Evolutionary conservation across 495 filamentous ascomycete species (phyloP).

Genomic region (Evansstolkia leycettana): DNA sequence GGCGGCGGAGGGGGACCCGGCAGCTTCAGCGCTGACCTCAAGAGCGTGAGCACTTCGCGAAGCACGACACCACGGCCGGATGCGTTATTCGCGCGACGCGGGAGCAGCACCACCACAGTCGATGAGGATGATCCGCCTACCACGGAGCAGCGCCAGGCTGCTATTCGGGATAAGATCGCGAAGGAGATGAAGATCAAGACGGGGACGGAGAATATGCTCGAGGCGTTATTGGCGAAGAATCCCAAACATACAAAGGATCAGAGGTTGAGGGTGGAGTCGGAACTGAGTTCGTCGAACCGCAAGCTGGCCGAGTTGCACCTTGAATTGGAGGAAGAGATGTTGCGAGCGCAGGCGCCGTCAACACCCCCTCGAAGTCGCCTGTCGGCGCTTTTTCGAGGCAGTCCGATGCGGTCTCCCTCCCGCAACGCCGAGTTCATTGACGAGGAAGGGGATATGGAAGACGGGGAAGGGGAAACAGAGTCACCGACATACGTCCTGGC

Average conservation of each 20-base stretch:
- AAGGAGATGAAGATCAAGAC: conserved; percentile 96
- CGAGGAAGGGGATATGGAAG: conserved; percentile 30
- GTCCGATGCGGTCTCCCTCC: conserved; percentile 51
- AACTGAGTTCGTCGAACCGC: conserved; percentile 81
- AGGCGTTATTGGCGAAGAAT: conserved; percentile 88
- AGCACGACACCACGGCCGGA: conserved; percentile 59
- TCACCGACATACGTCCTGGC: conserved; percentile 83
- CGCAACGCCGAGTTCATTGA: conserved; percentile 33
- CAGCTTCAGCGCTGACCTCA: conserved; percentile 85
- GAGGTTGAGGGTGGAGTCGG: conserved; percentile 71
- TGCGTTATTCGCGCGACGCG: conserved; percentile 31
- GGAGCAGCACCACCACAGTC: conserved; percentile 48
- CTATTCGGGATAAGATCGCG: conserved; percentile 69
- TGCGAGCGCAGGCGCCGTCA: conserved; percentile 49
- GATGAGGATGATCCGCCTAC: conserved; percentile 45
- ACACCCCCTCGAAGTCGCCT: conserved; percentile 57
- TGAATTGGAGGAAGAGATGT: conserved; percentile 64
- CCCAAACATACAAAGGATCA: conserved; percentile 92
- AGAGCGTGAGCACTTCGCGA: conserved; percentile 56
- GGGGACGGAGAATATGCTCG: conserved; percentile 92
- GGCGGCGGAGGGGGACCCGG: conserved; percentile 59
- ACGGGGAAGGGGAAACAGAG: conserved; percentile 57
- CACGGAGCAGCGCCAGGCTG: conserved; percentile 62
- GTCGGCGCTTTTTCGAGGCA: conserved; percentile 55
- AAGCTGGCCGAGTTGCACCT: conserved; percentile 74